Evolutionary conservation across 2,329 filamentous ascomycete species (phyloP).

Genomic region (Onygenales sp.): DNA sequence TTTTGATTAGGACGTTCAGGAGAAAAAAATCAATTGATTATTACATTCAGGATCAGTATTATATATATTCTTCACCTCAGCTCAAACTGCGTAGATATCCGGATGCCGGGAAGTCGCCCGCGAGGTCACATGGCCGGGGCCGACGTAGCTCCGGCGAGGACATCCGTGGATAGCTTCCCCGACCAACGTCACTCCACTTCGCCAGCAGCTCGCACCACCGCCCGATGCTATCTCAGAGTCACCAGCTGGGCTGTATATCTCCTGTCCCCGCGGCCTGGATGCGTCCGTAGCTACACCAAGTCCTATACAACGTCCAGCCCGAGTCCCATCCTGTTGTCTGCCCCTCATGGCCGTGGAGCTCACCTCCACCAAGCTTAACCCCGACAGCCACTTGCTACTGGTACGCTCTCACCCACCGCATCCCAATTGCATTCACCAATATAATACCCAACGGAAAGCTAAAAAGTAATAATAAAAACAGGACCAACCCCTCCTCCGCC

Average conservation of each 20-base stretch:
- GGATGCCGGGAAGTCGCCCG: no score
- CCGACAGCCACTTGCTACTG: conserved; percentile 41
- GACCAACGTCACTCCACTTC: no score
- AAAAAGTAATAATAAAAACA: conserved; percentile 24
- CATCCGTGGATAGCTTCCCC: no score
- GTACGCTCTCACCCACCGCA: conserved; percentile 19
- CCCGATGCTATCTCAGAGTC: no score
- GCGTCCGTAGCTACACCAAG: background rate
- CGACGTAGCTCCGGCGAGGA: no score
- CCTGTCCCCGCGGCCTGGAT: background rate
- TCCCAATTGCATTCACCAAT: background rate
- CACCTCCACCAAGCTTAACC: conserved; percentile 39
- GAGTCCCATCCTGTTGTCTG: background rate
- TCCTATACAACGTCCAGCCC: background rate
- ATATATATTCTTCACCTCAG: no score
- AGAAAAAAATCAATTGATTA: background rate
- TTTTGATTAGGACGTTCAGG: background rate
- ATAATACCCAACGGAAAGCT: background rate
- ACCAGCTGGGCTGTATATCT: no score
- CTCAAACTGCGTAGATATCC: no score
- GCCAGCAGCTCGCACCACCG: no score
- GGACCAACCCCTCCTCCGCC: conserved; percentile 90
- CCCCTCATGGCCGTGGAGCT: conserved; percentile 32
- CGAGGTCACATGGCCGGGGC: no score
- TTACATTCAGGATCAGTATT: background rate